These are phyloP conservation scores for Krasilnikovozyma curviuscula DNA, from an alignment of 768 basidiomycete genomes.

Conservation along the genomic window DNA sequence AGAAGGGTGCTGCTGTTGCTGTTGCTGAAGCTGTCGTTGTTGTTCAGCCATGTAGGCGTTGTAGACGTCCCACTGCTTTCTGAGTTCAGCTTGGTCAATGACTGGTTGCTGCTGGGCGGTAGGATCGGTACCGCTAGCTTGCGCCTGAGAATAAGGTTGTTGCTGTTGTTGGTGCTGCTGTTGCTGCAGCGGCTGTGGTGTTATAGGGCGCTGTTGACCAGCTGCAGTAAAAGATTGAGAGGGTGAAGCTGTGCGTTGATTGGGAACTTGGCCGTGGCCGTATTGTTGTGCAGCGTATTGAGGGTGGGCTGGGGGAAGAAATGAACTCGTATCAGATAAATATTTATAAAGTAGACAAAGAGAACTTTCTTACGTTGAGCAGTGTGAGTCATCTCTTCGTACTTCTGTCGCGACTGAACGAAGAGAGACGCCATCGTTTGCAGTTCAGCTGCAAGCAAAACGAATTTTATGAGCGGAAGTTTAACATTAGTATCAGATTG, in stretches of 20 bases:
- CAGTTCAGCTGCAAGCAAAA: constrained; percentile 48
- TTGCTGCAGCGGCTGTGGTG: constrained; percentile 4
- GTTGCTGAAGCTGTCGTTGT: too few relatives aligned
- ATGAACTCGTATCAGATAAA: neutral
- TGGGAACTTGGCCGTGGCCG: constrained; percentile 15
- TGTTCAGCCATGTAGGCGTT: too few relatives aligned
- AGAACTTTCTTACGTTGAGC: too few relatives aligned
- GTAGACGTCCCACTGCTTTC: too few relatives aligned
- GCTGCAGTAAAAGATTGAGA: constrained; percentile 12
- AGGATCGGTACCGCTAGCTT: too few relatives aligned
- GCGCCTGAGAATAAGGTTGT: constrained; percentile 18
- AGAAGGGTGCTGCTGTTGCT: too few relatives aligned
- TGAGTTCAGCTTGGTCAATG: too few relatives aligned
- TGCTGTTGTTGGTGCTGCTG: constrained; percentile 10
- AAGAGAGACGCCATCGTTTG: constrained; percentile 91
- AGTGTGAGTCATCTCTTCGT: constrained; percentile 48
- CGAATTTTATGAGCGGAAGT: neutral
- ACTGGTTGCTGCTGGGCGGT: too few relatives aligned
- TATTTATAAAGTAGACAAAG: too few relatives aligned
- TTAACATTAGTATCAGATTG: constrained; percentile 33
- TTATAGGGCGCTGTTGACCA: constrained; percentile 2
- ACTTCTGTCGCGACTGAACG: constrained; percentile 66
- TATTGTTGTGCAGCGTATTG: constrained; percentile 3
- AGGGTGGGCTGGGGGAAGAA: constrained; percentile 3
- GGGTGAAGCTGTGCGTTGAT: constrained; percentile 21